Percentiles rank a stretch among this genome's conserved stretches.
Conservation (phyloP, 169 alveolate species). For the Plasmodium cynomolgi region DNA sequence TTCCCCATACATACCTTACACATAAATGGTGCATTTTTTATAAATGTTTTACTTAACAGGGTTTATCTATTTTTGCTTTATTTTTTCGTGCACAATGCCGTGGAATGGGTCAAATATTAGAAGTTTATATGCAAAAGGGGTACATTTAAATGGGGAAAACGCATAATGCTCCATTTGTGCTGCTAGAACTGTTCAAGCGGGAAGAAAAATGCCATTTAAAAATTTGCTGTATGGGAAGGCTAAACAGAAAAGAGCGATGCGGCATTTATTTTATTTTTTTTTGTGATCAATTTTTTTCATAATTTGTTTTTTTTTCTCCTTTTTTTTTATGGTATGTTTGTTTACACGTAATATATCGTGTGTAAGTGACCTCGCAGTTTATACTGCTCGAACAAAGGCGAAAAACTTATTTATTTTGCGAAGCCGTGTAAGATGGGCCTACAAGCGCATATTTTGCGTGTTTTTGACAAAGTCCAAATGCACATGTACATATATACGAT, state of each 20-base stretch:
- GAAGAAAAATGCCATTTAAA: neutral
- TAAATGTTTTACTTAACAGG: neutral
- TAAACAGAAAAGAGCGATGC: neutral
- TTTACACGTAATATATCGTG: neutral
- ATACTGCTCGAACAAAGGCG: neutral
- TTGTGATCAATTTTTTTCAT: neutral
- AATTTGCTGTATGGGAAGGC: neutral
- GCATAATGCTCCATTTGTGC: neutral
- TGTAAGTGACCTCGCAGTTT: neutral
- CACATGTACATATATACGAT: neutral
- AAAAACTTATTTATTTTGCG: neutral
- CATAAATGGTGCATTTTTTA: neutral
- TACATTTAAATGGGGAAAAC: neutral
- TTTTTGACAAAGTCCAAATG: neutral
- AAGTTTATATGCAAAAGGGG: neutral
- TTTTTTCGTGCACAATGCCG: neutral
- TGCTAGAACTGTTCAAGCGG: neutral
- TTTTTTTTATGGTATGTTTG: neutral
- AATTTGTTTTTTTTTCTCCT: neutral
- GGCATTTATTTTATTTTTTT: neutral
- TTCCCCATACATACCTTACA: neutral
- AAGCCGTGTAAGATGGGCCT: neutral
- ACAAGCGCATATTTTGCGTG: neutral
- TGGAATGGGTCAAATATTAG: neutral
- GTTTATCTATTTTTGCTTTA: neutral